Evolutionary conservation across 2,329 filamentous ascomycete species (phyloP).

Genomic region (Colletotrichum orchidophilum): DNA sequence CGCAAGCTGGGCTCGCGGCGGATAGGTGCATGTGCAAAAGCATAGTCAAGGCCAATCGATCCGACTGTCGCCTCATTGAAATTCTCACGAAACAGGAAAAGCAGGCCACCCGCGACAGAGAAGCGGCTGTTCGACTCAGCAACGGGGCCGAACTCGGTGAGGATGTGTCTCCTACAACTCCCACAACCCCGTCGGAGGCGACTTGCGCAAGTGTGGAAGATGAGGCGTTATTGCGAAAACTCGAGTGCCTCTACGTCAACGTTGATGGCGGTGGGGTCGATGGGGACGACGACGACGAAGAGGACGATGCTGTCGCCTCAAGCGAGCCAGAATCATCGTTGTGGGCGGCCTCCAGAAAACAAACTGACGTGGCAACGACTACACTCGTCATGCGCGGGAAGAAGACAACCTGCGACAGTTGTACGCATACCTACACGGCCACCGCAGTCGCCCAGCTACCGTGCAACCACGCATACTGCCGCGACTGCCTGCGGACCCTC

Average conservation of each 20-base stretch:
- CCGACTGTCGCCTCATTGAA: slow-evolving; percentile 31
- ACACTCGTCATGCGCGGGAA: background rate
- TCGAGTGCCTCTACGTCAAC: background rate
- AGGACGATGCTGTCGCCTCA: background rate
- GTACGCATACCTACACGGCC: background rate
- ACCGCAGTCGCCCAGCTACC: slow-evolving; percentile 34
- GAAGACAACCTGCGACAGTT: background rate
- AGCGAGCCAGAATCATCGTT: slow-evolving; percentile 3
- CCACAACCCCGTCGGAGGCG: background rate
- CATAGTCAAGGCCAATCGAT: slow-evolving; percentile 36
- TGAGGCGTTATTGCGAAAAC: background rate
- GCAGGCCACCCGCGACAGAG: slow-evolving; percentile 1
- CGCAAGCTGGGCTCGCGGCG: background rate
- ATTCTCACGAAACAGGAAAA: background rate
- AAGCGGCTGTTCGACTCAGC: background rate
- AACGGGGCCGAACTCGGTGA: background rate
- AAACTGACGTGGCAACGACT: too few species aligned
- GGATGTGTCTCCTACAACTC: background rate
- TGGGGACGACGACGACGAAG: background rate
- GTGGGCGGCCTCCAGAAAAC: slow-evolving; percentile 8
- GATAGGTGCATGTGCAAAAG: slow-evolving; percentile 35
- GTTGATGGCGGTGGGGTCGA: background rate
- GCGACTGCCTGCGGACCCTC: slow-evolving; percentile 53
- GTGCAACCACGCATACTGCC: slow-evolving; percentile 62
- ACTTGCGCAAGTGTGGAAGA: background rate